Base-by-base conservation (phyloP, 1,284 basidiomycete species). In the Fomitopsis pinicola region DNA sequence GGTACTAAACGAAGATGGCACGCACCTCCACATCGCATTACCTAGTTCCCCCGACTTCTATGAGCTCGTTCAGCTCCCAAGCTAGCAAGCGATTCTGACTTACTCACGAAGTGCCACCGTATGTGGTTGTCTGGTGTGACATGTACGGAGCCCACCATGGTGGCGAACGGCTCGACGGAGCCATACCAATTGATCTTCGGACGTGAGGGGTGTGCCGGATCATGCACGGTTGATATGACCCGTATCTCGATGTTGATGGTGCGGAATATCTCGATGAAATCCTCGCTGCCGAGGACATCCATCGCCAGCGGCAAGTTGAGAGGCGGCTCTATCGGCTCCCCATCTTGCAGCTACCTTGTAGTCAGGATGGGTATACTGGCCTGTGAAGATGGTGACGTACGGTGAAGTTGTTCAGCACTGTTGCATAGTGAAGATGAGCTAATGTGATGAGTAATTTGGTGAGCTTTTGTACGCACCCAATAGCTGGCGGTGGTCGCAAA, bases 401-500 rank as follows among this genome's bases (percentile, higher is more conserved):
- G 8, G 35, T 54, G 22, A 54, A 54, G 52, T 54, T 54, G 35
- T 54, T 54, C 35, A 54, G 28, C 17, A 40, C 52, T 54, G n/a
- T 38, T 26, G n/a, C 4, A 14, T 14, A 10, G 19, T 9, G n/a
- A 30, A 3, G 3, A 3, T 40, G 38, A 40, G 38, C 52, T 54
- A 14, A 9, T 26, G 44, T 19, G 10, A 7, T 6, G n/a, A 10
- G 7, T 28, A 5, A n/a, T 5, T 38, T 3, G 3, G 55, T 30
- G 30, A 17, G 42, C 22, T 40, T 2, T 3, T 33, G 2, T 7
- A 68, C 82, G 73, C 67, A 89, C 88, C 72, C 42, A 88, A 69
- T 48, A 89, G 75, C 48, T 84, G 83, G 7, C 83, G 73, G 68
- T 90, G 88, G 69, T 91, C 88, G 57, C 83, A 80, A 69, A 88